Evolutionary conservation across 805 yeast genomes (phyloP).

Genomic region (Ogataea ramenticola): DNA sequence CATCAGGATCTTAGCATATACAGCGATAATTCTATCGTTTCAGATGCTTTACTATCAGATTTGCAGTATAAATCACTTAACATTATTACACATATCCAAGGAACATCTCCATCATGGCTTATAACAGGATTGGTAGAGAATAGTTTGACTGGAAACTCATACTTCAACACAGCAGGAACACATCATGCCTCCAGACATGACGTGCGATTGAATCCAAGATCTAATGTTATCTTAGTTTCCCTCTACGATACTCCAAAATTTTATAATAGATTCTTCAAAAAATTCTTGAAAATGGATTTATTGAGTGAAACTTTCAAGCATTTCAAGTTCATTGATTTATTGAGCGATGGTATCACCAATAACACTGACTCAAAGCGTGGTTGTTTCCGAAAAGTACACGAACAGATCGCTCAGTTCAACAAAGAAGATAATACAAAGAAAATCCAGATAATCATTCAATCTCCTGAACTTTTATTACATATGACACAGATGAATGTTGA

Average conservation of each 20-base stretch:
- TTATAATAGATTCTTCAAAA: conserved; percentile 27
- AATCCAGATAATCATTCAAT: conserved; percentile 4
- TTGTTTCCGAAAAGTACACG: not conserved
- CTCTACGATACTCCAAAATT: conserved; percentile 12
- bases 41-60: conserved; percentile 16
- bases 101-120: conserved; percentile 63
- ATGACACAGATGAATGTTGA: conserved; percentile 6
- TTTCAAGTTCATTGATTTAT: conserved; percentile 34
- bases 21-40: conserved; percentile 40
- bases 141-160: conserved; percentile 37
- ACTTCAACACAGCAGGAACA: conserved; percentile 26
- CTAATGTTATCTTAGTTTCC: conserved; percentile 32
- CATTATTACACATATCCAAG: conserved; percentile 34
- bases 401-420: not conserved
- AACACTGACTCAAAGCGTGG: not conserved
- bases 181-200: conserved; percentile 5
- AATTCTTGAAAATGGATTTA: conserved; percentile 33
- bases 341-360: conserved; percentile 26
- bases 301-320: conserved; percentile 18
- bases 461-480: conserved; percentile 22
- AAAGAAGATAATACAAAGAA: not conserved
- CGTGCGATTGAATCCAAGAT: conserved; percentile 12
- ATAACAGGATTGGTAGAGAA: conserved; percentile 47
- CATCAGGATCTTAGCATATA: conserved; percentile 54
- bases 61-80: conserved; percentile 20